Evolutionary conservation across 306 rosid genomes (phyloP).

Genomic region (Medicago ruthenica): DNA sequence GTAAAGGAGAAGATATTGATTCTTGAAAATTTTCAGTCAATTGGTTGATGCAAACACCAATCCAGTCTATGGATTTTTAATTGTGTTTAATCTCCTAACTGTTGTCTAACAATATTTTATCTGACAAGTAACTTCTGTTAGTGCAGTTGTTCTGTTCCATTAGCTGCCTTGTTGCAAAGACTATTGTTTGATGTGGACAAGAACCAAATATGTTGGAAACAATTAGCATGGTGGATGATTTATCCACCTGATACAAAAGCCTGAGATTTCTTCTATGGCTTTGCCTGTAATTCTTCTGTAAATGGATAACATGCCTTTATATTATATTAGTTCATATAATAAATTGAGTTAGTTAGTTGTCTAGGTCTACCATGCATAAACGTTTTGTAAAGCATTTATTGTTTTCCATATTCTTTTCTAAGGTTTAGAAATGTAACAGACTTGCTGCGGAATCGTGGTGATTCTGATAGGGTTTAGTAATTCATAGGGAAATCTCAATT

Average conservation of each 20-base stretch:
- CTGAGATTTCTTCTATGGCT: conserved; percentile 13
- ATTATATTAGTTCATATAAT: conserved; percentile 33
- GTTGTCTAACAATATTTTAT: conserved; percentile 6
- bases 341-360: conserved; percentile 35
- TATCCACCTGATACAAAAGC: conserved; percentile 32
- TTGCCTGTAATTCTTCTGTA: not conserved
- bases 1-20: not conserved
- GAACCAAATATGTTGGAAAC: conserved; percentile 28
- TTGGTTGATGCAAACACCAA: conserved; percentile 8
- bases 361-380: conserved; percentile 37
- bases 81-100: not conserved
- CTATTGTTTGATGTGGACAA: conserved; percentile 33
- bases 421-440: conserved; percentile 14
- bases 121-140: conserved; percentile 40
- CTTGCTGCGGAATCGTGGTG: not conserved
- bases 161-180: conserved; percentile 23
- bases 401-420: conserved; percentile 33
- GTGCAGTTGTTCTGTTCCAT: conserved; percentile 41
- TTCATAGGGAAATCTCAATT: not conserved
- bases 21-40: not conserved
- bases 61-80: not conserved
- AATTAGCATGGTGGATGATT: conserved; percentile 22
- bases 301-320: conserved; percentile 22
- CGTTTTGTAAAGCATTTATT: conserved; percentile 37
- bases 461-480: conserved; percentile 26